Percentiles rank a stretch among this genome's conserved stretches.
Conservation (phyloP, 257 asterid genomes). For the Solanum bulbocastanum region DNA sequence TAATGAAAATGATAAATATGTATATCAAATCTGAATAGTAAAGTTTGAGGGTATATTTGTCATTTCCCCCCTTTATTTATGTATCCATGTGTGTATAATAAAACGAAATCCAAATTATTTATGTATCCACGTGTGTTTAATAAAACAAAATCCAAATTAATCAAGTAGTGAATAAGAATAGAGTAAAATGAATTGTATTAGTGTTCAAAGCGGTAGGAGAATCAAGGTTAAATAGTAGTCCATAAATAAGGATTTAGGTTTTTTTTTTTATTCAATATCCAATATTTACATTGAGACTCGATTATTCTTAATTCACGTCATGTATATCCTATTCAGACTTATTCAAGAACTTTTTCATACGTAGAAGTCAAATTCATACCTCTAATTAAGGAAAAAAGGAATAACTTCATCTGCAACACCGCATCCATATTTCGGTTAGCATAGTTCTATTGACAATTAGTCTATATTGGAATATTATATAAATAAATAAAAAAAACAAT, state of each 20-base stretch:
- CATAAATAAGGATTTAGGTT: background rate
- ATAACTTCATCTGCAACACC: background rate
- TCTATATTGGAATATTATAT: background rate
- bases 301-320: no score
- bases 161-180: background rate
- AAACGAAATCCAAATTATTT: background rate
- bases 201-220: background rate
- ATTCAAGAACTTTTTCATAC: background rate
- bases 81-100: background rate
- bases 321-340: no score
- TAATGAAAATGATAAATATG: background rate
- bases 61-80: background rate
- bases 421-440: background rate
- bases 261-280: rapidly evolving
- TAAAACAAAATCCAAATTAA: background rate
- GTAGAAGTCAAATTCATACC: rapidly evolving
- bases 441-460: background rate
- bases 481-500: background rate
- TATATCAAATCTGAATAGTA: no score
- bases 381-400: no score
- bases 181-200: background rate
- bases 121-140: background rate
- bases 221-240: background rate
- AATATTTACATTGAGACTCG: background rate
- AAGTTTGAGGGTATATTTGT: background rate